Conservation (phyloP, 75 land plant genomes). For the Pinus albicaulis region DNA sequence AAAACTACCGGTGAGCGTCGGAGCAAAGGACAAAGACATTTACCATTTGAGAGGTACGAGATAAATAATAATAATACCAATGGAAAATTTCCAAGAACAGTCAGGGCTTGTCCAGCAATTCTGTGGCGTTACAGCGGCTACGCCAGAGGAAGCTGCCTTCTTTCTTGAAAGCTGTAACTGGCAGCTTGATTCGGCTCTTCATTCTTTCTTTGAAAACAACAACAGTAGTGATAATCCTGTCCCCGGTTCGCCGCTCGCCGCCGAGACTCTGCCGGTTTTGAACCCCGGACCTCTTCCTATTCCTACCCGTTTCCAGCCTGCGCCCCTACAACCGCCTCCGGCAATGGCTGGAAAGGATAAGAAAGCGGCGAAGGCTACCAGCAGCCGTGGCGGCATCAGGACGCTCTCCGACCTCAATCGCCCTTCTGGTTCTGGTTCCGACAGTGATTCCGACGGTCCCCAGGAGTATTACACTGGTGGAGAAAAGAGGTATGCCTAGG, state of each 20-base stretch:
- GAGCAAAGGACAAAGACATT: too few species aligned
- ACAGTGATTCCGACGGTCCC: constrained; percentile 60
- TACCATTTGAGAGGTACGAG: too few species aligned
- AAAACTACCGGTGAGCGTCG: too few species aligned
- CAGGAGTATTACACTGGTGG: constrained; percentile 96
- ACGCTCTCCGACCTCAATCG: constrained; percentile 81
- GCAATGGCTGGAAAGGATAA: constrained; percentile 21
- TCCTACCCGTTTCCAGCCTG: constrained; percentile 2
- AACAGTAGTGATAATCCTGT: not conserved
- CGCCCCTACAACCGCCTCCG: not conserved
- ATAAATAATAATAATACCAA: too few species aligned
- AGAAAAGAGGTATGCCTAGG: constrained; percentile 68
- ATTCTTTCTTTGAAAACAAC: constrained; percentile 53
- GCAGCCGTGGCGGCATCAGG: constrained; percentile 45
- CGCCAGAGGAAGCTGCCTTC: constrained; percentile 51
- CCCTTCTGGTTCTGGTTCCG: constrained; percentile 35
- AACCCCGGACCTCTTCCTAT: not conserved
- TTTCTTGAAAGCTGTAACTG: constrained; percentile 64
- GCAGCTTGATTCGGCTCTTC: constrained; percentile 67
- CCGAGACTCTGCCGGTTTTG: not conserved
- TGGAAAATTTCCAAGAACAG: not conserved
- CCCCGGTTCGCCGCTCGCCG: not conserved
- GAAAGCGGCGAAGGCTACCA: constrained; percentile 16
- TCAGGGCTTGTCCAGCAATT: constrained; percentile 38
- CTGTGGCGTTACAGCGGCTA: constrained; percentile 46